Base-by-base conservation (phyloP, 306 rosid genomes). In the Quercus rubra region DNA sequence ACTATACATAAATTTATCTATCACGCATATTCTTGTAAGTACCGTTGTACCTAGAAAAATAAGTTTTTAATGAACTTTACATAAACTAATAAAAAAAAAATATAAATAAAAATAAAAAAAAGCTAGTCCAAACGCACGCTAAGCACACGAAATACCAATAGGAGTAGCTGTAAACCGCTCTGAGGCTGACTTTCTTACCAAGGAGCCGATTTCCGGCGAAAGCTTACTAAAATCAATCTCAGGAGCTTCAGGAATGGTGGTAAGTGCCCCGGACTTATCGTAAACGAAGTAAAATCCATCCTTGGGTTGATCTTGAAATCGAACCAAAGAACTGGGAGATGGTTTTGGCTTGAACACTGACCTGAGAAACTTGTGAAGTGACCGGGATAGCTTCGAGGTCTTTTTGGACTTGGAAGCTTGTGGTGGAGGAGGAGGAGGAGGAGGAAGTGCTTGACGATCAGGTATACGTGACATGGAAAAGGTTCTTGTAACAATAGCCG, bases 391-490 rank as follows among this genome's bases (percentile, higher is more conserved):
- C 75, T 85, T 94, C 46, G 84, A 91, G 7, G 88, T 67, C 68
- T 86, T 88, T 19, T 82, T 89, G 11, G 85, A 49, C 1, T 20
- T 18, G 4, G 58, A 12, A 3, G 73, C 1, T 2, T 62, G 51
- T 15, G 74, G 64, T 0, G 59, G 70, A 55, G n/a, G 87, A 1
- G 61, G 69, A 0, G 61, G 69, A 0, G 67, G 75, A 17, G 72
- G 72, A 23, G 74, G 76, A 19, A 49, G 80, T 11, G 69, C 49
- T 27, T 80, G 74, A 49, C 85, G 89, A 10, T 84, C 86, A 0
- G 91, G 52, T 6, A 92, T 71, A 59, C 73, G 93, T 30, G 99
- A 88, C 97, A 94, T 94, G 43, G 97, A 92, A 62, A 90, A 28
- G 30, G 90, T 86, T 77, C 91, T 86, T 1, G 87, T 86, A 21